Evolutionary conservation across 2,329 filamentous ascomycete genomes (phyloP), one percentile per base, ranked within the genome.

Genomic region (Nectriaceae sp.): DNA sequence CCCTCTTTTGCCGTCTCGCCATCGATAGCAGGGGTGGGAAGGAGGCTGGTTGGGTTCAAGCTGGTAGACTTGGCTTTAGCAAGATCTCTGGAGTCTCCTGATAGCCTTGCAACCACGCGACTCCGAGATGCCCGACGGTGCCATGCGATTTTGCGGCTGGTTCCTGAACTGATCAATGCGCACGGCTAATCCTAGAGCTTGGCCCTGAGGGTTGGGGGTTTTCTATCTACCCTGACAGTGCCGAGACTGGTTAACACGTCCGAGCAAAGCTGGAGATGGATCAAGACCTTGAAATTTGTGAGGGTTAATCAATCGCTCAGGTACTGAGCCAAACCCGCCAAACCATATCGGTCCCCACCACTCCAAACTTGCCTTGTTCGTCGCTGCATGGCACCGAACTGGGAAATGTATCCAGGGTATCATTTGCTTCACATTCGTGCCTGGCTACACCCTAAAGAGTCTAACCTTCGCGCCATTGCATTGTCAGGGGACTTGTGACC

Each of bases 331-430:
- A n/a, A n/a, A n/a, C n/a, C n/a, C n/a, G n/a, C n/a, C n/a, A n/a
- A 13, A 29, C 24, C 24, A 29, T 29, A 13, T 29, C 24, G 6
- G 24, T 6, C 24, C 13, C 24, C 24, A 29, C 24, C 13, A 6
- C 24, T 29, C 24, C 24, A 29, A 13, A 6, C 13, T 29, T 13
- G 24, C 24, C 24, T 13, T 13, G 24, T 29, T 10, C n/a, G n/a
- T 10, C 8, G 13, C 33, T 54, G 46, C 57, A 57, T 26, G 45
- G 36, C 46, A 45, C 58, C 46, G 38, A 46, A 52, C 45, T 31
- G 33, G 49, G 55, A 45, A 44, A 46, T 35, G 33, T 43, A 42
- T 52, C 40, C 47, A 55, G 49, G 49, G 54, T 59, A 41, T 40
- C 33, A 16, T 8, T 37, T 21, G 37, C 37, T 47, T 45, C 40